Evolutionary conservation across 352 stramenopile species (phyloP).

Genomic region (Phytophthora pisi): DNA sequence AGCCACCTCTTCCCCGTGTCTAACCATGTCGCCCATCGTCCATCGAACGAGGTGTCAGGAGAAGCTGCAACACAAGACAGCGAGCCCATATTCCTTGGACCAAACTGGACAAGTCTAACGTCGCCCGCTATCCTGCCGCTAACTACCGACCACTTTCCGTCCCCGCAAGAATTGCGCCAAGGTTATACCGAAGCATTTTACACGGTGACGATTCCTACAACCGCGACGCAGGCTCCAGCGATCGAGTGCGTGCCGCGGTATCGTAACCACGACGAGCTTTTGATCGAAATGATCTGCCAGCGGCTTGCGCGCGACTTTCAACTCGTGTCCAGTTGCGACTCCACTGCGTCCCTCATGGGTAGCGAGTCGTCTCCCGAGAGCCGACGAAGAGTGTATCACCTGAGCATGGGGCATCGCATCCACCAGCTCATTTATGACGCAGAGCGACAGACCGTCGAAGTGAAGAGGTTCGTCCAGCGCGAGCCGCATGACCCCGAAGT

Average conservation of each 20-base stretch:
- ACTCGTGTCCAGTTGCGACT: constrained; percentile 57
- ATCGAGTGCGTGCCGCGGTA: constrained; percentile 63
- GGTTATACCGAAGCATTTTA: constrained; percentile 86
- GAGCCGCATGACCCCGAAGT: constrained; percentile 36
- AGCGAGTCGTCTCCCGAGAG: constrained; percentile 25
- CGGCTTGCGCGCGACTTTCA: constrained; percentile 80
- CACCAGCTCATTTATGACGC: constrained; percentile 83
- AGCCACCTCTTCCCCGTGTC: constrained; percentile 94
- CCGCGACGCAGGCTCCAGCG: constrained; percentile 27
- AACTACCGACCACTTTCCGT: constrained; percentile 90
- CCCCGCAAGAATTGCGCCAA: constrained; percentile 63
- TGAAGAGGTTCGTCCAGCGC: constrained; percentile 76
- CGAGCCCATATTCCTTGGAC: constrained; percentile 70
- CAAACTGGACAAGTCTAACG: constrained; percentile 97
- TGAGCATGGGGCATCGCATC: constrained; percentile 85
- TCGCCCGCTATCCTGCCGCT: constrained; percentile 94
- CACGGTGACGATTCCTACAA: constrained; percentile 69
- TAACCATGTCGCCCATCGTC: constrained; percentile 12
- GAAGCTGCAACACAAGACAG: constrained; percentile 21
- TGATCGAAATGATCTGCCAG: constrained; percentile 87
- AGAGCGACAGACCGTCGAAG: constrained; percentile 75
- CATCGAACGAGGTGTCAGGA: constrained; percentile 6
- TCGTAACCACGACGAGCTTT: constrained; percentile 66
- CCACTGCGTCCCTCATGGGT: constrained; percentile 34
- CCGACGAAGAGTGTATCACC: constrained; percentile 52